Evolutionary conservation across 352 stramenopile species (phyloP).

Genomic region (Globisporangium splendens): DNA sequence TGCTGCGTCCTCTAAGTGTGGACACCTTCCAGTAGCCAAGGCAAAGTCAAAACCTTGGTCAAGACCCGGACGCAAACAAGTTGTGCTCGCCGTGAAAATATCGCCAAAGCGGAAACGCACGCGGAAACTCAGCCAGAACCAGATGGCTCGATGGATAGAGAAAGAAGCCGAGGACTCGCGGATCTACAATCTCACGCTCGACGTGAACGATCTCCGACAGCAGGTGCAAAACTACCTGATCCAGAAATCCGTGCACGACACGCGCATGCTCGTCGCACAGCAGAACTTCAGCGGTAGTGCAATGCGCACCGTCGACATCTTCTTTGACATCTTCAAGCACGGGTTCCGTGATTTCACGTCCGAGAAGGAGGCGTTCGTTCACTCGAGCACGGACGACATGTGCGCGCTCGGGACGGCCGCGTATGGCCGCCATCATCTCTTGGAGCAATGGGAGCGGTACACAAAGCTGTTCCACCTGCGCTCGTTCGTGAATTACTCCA

Average conservation of each 20-base stretch:
- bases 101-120: slow-evolving; percentile 1
- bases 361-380: slow-evolving; percentile 3
- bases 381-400: slow-evolving; percentile 5
- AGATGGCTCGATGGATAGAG: slow-evolving; percentile 5
- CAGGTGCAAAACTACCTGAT: slow-evolving; percentile 19
- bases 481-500: background rate
- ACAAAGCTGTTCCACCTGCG: slow-evolving; percentile 13
- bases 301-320: slow-evolving; percentile 7
- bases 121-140: slow-evolving; percentile 6
- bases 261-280: slow-evolving; percentile 10
- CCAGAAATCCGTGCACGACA: slow-evolving; percentile 8
- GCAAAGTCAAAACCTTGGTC: no score
- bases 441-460: slow-evolving; percentile 19
- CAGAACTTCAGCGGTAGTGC: slow-evolving; percentile 10
- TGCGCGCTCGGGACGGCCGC: background rate
- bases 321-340: slow-evolving; percentile 15
- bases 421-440: slow-evolving; percentile 8
- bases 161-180: slow-evolving; percentile 5
- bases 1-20: no score
- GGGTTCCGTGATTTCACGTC: slow-evolving; percentile 5
- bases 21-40: no score
- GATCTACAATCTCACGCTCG: slow-evolving; percentile 28
- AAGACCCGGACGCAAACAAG: no score
- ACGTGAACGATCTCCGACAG: slow-evolving; percentile 30
- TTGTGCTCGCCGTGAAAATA: background rate